phyloP scores from a whole-genome alignment of 331 rosid species.

The Stylosanthes scabra region DNA sequence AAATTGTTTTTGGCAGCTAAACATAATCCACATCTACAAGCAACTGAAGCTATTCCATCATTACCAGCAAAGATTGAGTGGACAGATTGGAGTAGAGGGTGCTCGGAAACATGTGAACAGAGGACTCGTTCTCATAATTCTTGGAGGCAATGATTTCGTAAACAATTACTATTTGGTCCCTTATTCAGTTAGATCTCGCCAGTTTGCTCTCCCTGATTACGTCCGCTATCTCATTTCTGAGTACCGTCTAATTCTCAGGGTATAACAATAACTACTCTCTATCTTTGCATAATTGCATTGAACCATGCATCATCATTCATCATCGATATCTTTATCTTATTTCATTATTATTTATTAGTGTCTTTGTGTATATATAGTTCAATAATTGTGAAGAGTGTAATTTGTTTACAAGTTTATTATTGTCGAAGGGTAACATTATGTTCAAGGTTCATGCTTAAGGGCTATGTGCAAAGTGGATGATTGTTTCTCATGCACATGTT shows the following conservation, averaged over 20 bases:
- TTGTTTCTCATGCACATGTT: too few species aligned
- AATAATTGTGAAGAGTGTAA: too few species aligned
- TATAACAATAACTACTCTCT: conserved; percentile 10
- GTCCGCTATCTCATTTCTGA: conserved; percentile 60
- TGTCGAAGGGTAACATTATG: too few species aligned
- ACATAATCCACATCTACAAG: conserved; percentile 46
- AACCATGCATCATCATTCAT: neutral
- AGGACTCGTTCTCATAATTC: conserved; percentile 62
- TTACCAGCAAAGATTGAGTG: conserved; percentile 57
- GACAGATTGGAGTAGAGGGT: conserved; percentile 41
- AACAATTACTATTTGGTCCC: conserved; percentile 77
- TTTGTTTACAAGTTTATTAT: too few species aligned
- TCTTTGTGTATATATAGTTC: too few species aligned
- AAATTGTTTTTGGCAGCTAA: conserved; percentile 32
- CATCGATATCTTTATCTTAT: neutral
- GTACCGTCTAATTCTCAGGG: conserved; percentile 56
- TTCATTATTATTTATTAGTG: neutral
- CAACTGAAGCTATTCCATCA: conserved; percentile 56
- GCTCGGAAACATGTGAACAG: conserved; percentile 44
- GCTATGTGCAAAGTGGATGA: too few species aligned
- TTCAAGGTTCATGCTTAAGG: too few species aligned
- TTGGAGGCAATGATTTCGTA: conserved; percentile 79
- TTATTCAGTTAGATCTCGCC: conserved; percentile 68
- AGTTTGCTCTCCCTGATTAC: conserved; percentile 58
- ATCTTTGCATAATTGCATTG: too few species aligned